Percentiles rank a stretch among this genome's conserved stretches.
These are phyloP conservation scores for Perkinsus olseni DNA, from an alignment of 169 alveolate species.

Conservation along the genomic window DNA sequence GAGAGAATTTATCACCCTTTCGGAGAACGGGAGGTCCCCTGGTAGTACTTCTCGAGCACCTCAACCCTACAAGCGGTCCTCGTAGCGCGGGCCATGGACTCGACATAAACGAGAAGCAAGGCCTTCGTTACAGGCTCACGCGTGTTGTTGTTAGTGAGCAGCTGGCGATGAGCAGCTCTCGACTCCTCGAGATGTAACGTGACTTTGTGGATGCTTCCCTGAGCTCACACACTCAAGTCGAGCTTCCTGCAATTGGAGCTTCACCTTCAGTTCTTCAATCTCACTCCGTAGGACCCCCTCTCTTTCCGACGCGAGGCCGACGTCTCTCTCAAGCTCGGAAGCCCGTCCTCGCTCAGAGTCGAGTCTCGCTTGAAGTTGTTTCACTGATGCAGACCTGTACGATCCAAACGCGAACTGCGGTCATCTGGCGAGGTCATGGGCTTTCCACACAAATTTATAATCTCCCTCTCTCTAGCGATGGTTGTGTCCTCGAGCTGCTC, in stretches of 20 bases:
- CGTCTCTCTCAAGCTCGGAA: not conserved
- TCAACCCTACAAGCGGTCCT: too few relatives aligned
- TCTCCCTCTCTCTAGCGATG: not conserved
- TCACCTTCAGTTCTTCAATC: not conserved
- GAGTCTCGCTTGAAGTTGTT: not conserved
- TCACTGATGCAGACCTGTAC: not conserved
- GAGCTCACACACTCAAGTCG: not conserved
- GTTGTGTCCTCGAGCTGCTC: not conserved
- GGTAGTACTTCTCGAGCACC: too few relatives aligned
- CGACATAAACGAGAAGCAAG: not conserved
- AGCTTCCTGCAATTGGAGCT: not conserved
- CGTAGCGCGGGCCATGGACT: not conserved
- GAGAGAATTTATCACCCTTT: not conserved
- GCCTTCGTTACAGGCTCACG: not conserved
- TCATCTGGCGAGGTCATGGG: not conserved
- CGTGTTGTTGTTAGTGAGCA: not conserved
- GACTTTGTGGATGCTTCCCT: not conserved
- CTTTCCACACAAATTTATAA: not conserved
- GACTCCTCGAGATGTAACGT: not conserved
- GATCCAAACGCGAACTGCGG: too few relatives aligned
- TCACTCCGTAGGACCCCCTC: not conserved
- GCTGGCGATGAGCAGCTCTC: not conserved
- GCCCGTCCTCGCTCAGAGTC: not conserved
- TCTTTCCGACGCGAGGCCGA: not conserved
- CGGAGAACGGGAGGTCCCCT: not conserved